Conservation (phyloP, 345 rosid species). For the Sisymbrium irio region DNA sequence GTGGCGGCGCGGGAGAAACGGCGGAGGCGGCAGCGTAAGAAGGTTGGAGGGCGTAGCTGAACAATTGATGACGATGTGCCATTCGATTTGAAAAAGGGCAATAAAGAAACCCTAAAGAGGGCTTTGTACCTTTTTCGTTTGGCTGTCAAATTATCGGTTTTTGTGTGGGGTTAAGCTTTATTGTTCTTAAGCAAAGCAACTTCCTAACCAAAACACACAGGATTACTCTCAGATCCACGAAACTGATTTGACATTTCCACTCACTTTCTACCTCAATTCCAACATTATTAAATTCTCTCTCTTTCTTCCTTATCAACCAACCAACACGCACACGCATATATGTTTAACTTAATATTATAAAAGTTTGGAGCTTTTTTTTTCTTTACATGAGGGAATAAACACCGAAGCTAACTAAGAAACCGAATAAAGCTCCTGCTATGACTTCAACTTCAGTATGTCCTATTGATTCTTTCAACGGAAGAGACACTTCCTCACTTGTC, state of each 20-base stretch:
- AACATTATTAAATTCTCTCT: not conserved
- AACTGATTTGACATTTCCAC: conserved; percentile 18
- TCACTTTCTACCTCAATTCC: not conserved
- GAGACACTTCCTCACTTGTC: conserved; percentile 18
- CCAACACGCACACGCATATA: no score
- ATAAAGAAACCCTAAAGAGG: conserved; percentile 34
- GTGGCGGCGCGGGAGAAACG: conserved; percentile 31
- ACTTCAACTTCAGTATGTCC: conserved; percentile 91
- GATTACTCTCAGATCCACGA: conserved; percentile 13
- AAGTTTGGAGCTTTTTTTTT: not conserved
- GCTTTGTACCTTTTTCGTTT: conserved; percentile 16
- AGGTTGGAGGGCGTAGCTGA: conserved; percentile 36
- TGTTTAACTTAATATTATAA: not conserved
- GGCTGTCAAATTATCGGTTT: not conserved
- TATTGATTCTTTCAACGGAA: conserved; percentile 66
- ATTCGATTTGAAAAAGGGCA: conserved; percentile 30
- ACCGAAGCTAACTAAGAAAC: conserved; percentile 56
- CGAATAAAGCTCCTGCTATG: conserved; percentile 70
- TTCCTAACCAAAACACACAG: not conserved
- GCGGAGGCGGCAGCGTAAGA: conserved; percentile 32
- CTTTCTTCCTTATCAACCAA: not conserved
- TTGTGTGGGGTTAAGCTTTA: conserved; percentile 13
- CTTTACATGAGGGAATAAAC: conserved; percentile 35
- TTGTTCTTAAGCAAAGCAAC: conserved; percentile 14
- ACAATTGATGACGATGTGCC: conserved; percentile 46